Conservation (phyloP, 2,329 filamentous ascomycete genomes). For the Fusarium papillatum region DNA sequence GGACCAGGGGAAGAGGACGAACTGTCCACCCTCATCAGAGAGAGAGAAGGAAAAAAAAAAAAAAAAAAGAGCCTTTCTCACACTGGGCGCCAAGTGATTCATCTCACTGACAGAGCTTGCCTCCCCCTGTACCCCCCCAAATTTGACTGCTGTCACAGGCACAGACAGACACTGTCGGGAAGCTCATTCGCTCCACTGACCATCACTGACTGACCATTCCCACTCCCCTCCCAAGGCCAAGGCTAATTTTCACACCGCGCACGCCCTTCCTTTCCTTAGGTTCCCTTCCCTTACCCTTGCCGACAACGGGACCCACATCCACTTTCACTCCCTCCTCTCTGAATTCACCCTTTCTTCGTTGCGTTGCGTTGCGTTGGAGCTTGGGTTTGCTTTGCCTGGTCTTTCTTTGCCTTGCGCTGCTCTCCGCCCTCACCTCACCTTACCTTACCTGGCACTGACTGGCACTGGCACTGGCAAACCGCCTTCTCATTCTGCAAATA, state of each 20-base stretch:
- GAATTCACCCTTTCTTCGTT: constrained; percentile 7
- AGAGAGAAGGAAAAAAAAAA: background rate
- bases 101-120: constrained; percentile 2
- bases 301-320: constrained; percentile 10
- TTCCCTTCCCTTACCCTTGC: constrained; percentile 7
- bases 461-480: background rate
- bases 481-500: constrained; percentile 51
- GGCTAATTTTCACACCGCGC: constrained; percentile 5
- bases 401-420: background rate
- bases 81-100: background rate
- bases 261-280: constrained; percentile 11
- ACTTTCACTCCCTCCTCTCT: constrained; percentile 17
- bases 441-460: background rate
- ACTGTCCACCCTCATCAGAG: background rate
- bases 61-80: background rate
- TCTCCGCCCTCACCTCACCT: constrained; percentile 18
- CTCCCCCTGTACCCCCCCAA: background rate
- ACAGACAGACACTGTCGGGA: constrained; percentile 2
- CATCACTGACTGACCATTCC: background rate
- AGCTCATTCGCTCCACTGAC: background rate
- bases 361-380: background rate
- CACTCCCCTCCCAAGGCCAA: constrained; percentile 19
- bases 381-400: background rate
- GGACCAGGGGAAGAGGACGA: background rate
- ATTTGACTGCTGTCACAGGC: constrained; percentile 14